Base-by-base conservation (phyloP, 768 basidiomycete species). In the Solioccasus polychromus region DNA sequence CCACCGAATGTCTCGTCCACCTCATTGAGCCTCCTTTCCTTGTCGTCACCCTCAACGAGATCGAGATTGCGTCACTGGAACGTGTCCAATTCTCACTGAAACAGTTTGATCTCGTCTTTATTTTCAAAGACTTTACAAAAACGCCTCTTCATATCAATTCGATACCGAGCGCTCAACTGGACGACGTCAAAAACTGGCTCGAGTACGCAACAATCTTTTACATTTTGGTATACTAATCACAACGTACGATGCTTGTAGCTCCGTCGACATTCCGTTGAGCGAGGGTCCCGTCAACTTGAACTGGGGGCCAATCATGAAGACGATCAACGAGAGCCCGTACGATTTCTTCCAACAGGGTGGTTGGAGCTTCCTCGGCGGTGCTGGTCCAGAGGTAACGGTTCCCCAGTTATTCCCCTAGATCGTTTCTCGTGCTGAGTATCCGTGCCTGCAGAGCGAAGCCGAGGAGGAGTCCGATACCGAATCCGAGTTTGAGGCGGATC, bases 271-370 rank as follows among this genome's bases (percentile, higher is more conserved):
- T 46, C 86, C 96, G 8, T 78, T 96, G 70, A 88, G 88, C 36
- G 95, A 97, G 67, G 88, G 94, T 5, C 91, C 92, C 7, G 92
- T 99, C 71, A 98, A 98, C 67, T 73, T 97, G 69, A 95, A 96
- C 60, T 99, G 95, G 96, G 84, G 85, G 5, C 89, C 88, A 3
- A 96, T 99, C 64, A 97, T 99, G 92, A 98, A 97, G 68, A 94
- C 92, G 30, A 85, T 97, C 68, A 96, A 96, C 52, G 95, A 98
- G 53, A 91, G 86, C 52, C 93, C 96, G 0, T 83, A 88, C 54
- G 91, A 88, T 23, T 99, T 98, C 72, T 99, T 94, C 82, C 85
- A 86, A 51, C 82, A 85, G 39, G 93, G 92, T n/a, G 96, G 96
- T 28, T 98, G 95, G 95, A 97, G 93, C 83, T 77, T 98, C 49